Evolutionary conservation across 345 rosid genomes (phyloP), one percentile per base, ranked within the genome.

Genomic region (Litchi chinensis): DNA sequence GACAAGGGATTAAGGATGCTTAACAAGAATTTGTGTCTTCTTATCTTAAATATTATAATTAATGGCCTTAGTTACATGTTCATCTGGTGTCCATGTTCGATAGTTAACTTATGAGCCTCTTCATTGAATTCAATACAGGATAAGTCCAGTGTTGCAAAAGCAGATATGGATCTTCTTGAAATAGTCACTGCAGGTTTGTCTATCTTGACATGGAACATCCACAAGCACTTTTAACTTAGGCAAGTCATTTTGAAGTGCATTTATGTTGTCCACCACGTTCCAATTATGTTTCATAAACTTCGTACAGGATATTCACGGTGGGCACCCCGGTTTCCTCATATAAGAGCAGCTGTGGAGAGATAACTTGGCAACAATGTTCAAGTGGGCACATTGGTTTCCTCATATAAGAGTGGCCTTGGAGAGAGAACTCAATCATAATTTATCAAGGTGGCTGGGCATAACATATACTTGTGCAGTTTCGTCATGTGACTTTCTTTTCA

Each of bases 371-470:
- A 91, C 94, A 92, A 73, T 86, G 87, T 70, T 82, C 88, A 39
- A 88, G 41, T 91, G 94, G 97, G 86, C 85, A 11, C 54, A 82
- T 79, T 82, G 89, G 76, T 94, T 91, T 75, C 98, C 97, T 37
- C 71, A 41, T 41, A 65, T 83, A 65, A 81, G 64, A 78, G 80
- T 56, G 22, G 75, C 83, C 22, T 82, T 87, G 52, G 83, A 68
- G 70, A 70, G 86, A 73, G 52, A 52, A 12, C 70, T 22, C 71
- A 60, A 76, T 56, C 74, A 8, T 22, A 48, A 6, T 32, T 32
- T 32, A 32, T 32, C 37, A 43, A 79, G 28, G 22, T 59, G 9
- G 43, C 3, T 41, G 67, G 13, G 2, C 28, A 3, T 32, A 19
- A 28, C 48, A 52, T 59, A 24, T 24, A 39, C 21, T 71, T 10